Conservation (phyloP, 805 yeast species). For the Kazachstania viticola region DNA sequence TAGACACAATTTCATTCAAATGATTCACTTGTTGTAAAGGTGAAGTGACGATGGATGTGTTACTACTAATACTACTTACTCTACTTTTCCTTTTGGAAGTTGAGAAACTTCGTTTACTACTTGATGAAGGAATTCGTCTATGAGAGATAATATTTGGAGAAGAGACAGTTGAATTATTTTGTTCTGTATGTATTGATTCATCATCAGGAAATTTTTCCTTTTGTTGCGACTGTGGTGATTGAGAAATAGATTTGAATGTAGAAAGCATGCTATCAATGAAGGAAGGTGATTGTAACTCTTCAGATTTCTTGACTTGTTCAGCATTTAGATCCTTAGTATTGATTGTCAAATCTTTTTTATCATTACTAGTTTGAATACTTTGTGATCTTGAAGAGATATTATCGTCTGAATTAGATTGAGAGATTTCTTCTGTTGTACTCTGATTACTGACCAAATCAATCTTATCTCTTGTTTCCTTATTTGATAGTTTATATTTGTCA, state of each 20-base stretch:
- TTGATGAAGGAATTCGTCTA: conserved; percentile 16
- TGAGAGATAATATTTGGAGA: conserved; percentile 24
- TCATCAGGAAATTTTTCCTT: not conserved
- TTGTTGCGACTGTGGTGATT: too few relatives aligned
- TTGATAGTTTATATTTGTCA: too few relatives aligned
- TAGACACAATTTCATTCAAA: too few relatives aligned
- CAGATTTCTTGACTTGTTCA: not conserved
- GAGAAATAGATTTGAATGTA: conserved; percentile 2
- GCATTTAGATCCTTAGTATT: too few relatives aligned
- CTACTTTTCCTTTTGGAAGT: conserved; percentile 1
- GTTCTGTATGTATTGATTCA: not conserved
- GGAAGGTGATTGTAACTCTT: conserved; percentile 6
- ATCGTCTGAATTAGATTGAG: too few relatives aligned
- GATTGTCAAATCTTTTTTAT: too few relatives aligned
- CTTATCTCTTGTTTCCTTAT: too few relatives aligned
- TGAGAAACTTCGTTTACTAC: conserved; percentile 1
- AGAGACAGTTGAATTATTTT: conserved; percentile 1
- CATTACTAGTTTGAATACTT: too few relatives aligned
- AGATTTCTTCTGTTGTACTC: too few relatives aligned
- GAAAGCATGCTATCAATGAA: conserved; percentile 6
- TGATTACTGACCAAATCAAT: too few relatives aligned
- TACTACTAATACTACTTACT: conserved; percentile 7
- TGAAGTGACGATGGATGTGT: not conserved
- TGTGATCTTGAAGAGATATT: too few relatives aligned
- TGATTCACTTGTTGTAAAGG: too few relatives aligned